Evolutionary conservation across 163 green algal species (phyloP).

Genomic region (Coccomyxa subellipsoidea): DNA sequence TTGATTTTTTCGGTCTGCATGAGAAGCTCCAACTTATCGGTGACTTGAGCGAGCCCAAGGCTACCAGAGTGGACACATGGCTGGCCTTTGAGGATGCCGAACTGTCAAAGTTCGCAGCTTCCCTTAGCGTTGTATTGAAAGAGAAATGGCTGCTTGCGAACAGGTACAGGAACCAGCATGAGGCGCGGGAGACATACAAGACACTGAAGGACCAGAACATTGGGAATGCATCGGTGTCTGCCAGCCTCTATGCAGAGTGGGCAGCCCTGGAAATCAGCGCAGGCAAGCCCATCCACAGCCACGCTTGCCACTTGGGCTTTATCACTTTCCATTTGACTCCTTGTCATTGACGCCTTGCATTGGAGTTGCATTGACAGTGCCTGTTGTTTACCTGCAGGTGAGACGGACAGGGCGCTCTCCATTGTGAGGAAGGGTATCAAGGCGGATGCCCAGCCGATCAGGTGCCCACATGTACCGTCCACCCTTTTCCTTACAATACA

Average conservation of each 20-base stretch:
- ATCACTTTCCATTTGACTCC: not conserved
- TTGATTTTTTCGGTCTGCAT: not conserved
- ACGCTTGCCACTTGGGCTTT: not conserved
- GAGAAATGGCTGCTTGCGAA: too few species aligned
- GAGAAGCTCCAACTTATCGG: too few species aligned
- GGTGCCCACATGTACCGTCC: conserved; percentile 39
- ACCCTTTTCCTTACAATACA: too few species aligned
- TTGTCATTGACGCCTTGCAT: not conserved
- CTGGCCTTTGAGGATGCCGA: not conserved
- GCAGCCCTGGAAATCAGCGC: conserved; percentile 58
- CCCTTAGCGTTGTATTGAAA: too few species aligned
- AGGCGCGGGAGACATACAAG: conserved; percentile 85
- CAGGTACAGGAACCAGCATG: conserved; percentile 60
- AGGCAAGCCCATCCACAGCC: conserved; percentile 10
- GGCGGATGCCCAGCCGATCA: conserved; percentile 56
- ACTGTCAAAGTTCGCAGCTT: too few species aligned
- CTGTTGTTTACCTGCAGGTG: conserved; percentile 32
- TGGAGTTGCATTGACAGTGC: not conserved
- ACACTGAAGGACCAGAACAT: conserved; percentile 77
- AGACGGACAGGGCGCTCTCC: conserved; percentile 51
- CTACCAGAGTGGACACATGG: not conserved
- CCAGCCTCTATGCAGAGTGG: conserved; percentile 77
- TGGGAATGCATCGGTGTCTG: conserved; percentile 31
- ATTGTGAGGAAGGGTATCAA: conserved; percentile 67
- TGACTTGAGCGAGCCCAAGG: too few species aligned